Evolutionary conservation across 805 yeast species (phyloP).

Genomic region (Candida chauliodis): DNA sequence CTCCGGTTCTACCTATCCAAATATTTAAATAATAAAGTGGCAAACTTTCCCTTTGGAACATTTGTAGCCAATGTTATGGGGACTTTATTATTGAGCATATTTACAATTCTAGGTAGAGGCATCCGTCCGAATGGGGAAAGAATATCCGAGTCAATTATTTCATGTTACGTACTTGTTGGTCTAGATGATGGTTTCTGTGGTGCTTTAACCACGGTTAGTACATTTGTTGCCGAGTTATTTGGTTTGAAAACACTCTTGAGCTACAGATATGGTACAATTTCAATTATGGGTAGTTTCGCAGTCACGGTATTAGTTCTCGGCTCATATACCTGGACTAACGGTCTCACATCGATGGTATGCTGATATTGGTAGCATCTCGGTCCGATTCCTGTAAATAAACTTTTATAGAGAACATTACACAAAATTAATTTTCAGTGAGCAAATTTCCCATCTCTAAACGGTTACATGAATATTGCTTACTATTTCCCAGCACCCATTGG

Average conservation of each 20-base stretch:
- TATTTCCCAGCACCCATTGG: no score
- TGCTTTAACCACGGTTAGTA: constrained; percentile 68
- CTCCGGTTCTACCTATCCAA: constrained; percentile 53
- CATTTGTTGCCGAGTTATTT: constrained; percentile 68
- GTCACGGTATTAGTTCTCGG: constrained; percentile 63
- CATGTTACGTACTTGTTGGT: constrained; percentile 53
- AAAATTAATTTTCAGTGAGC: constrained; percentile 6
- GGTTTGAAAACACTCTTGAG: constrained; percentile 27
- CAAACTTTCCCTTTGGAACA: constrained; percentile 54
- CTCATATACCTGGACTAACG: constrained; percentile 65
- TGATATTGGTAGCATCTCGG: no score
- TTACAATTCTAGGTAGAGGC: constrained; percentile 46
- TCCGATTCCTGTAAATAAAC: no score
- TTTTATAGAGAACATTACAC: neutral
- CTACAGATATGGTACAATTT: constrained; percentile 48
- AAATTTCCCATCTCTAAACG: constrained; percentile 2
- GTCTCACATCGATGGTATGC: constrained; percentile 22
- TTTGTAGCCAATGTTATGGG: constrained; percentile 48
- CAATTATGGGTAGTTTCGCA: constrained; percentile 47
- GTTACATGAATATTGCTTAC: constrained; percentile 4
- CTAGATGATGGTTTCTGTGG: constrained; percentile 69
- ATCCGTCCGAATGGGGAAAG: constrained; percentile 16
- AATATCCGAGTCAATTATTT: constrained; percentile 27
- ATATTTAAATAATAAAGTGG: constrained; percentile 38
- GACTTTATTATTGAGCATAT: constrained; percentile 39